Evolutionary conservation across 75 land plant species (phyloP), one percentile per base, ranked within the genome.

Genomic region (Chamaecyparis obtusa): DNA sequence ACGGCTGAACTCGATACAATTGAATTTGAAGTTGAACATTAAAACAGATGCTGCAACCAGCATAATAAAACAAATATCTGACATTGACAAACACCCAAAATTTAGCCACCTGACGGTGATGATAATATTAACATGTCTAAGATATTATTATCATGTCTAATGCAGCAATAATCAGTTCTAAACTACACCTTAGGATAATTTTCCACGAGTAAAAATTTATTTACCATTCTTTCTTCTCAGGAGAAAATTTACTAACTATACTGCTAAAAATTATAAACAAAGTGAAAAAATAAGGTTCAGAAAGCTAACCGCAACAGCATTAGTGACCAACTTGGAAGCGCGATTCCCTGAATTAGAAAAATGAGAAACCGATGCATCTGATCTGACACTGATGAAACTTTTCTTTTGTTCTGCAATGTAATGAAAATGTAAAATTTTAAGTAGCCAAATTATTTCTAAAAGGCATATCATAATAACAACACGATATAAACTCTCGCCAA

Each of bases 281-380:
- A 41, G 27, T 39, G 36, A 36, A 19, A 30, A 41, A 86, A 39
- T 30, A 16, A 39, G 46, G 71, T 43, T n/a, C 19, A 86, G 41
- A 71, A 71, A 86, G 51, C 82, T 86, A 30, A 86, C 86, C 43
- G 86, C 86, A 7, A 86, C 79, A 41, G 86, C 86, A 86, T 60
- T 69, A 19, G 86, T 71, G n/a, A 86, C 24, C 33, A 86, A 44
- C 21, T 86, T 86, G 46, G 86, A 86, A 86, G 78, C 37, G 35
- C 86, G 21, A 17, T 55, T 81, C 2, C 2, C 36, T 30, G 30
- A 43, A 81, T 81, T 81, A 41, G 30, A 24, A 41, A n/a, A 44
- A 17, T 81, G 49, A 43, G 27, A 27, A 44, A 41, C 44, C 43
- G 46, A 41, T 41, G 83, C 49, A 44, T 81, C 83, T 44, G 49